These are phyloP conservation scores for Erysimum cheiri DNA, from an alignment of 441 rosid species.

Conservation along the genomic window DNA sequence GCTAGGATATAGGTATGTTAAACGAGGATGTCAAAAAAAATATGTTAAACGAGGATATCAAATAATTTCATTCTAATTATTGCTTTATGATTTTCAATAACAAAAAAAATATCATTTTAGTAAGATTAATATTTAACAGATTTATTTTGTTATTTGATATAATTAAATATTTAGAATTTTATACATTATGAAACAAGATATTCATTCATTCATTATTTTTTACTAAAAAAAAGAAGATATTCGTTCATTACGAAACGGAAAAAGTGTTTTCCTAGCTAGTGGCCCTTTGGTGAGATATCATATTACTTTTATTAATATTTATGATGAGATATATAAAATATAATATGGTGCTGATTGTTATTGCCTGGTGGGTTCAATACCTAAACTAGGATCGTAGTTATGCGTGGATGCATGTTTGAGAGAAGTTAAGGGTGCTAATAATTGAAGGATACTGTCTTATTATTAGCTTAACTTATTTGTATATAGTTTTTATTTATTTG, in stretches of 20 bases:
- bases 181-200: not conserved
- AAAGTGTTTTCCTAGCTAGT: not conserved
- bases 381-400: constrained; percentile 29
- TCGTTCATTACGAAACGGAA: not conserved
- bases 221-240: not conserved
- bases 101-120: not conserved
- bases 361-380: constrained; percentile 25
- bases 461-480: constrained; percentile 6
- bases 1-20: not conserved
- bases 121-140: not conserved
- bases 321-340: not conserved
- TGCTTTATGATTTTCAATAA: not conserved
- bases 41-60: too few relatives aligned
- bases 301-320: not conserved
- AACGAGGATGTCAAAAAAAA: too few relatives aligned
- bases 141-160: not conserved
- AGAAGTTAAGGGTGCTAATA: constrained; percentile 25
- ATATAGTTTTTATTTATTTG: not conserved
- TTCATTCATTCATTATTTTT: not conserved
- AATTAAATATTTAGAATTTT: not conserved
- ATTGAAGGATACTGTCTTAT: constrained; percentile 8
- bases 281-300: not conserved
- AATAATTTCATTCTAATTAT: not conserved
- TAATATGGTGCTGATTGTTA: constrained; percentile 9
- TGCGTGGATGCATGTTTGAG: constrained; percentile 22